phyloP scores from a whole-genome alignment of 441 rosid species.

The Gossypium davidsonii region DNA sequence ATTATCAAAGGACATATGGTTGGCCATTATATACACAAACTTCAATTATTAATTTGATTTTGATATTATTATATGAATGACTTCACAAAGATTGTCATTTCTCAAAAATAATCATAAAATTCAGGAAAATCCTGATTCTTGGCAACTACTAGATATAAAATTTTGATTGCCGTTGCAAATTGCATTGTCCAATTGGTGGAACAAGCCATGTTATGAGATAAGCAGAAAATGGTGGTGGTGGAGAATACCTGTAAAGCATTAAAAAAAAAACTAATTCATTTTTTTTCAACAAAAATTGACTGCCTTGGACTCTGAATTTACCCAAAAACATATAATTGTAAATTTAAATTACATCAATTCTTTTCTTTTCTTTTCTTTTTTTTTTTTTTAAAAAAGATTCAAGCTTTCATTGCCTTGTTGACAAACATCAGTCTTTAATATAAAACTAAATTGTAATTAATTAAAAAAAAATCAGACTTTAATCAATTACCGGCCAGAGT shows the following conservation, averaged over 20 bases:
- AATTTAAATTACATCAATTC: neutral
- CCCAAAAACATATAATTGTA: neutral
- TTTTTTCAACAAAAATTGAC: neutral
- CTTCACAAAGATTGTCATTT: neutral
- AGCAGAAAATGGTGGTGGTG: neutral
- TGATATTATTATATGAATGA: constrained; percentile 1
- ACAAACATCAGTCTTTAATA: neutral
- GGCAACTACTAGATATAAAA: no score
- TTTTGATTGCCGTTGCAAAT: neutral
- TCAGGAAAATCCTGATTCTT: no score
- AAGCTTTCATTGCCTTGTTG: neutral
- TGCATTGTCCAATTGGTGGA: neutral
- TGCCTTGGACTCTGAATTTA: neutral
- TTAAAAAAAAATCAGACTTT: neutral
- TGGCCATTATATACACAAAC: neutral
- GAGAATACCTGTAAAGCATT: neutral
- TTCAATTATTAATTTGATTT: neutral
- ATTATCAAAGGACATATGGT: neutral
- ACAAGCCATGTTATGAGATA: neutral
- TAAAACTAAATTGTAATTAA: neutral
- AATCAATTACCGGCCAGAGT: neutral
- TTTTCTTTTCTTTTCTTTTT: no score
- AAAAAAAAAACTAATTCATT: neutral
- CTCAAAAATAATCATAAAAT: neutral
- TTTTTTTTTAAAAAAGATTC: neutral